Evolutionary conservation across 192 early-diverging fungal genomes (phyloP).

Genomic region (Entomortierella beljakovae): DNA sequence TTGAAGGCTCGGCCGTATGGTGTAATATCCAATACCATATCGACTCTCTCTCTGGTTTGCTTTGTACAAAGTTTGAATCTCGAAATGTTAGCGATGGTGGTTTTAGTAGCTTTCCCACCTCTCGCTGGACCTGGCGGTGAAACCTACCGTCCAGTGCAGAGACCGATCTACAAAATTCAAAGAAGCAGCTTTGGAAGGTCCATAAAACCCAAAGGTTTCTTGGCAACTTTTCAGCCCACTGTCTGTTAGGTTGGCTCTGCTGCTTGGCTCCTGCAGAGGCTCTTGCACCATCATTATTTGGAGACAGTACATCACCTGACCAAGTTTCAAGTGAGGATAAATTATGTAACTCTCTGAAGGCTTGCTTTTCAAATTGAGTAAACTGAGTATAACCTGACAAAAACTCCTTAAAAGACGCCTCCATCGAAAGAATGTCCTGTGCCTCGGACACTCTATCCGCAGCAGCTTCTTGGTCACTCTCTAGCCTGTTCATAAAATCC

Average conservation of each 20-base stretch:
- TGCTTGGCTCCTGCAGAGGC: neutral
- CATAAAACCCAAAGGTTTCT: conserved; percentile 13
- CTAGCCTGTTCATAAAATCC: neutral
- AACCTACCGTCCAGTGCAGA: conserved; percentile 16
- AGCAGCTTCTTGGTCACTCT: neutral
- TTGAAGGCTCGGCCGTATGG: neutral
- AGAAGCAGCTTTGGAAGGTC: conserved; percentile 20
- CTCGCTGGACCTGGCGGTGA: conserved; percentile 24
- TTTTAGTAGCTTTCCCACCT: neutral
- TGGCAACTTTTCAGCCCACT: neutral
- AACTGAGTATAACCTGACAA: conserved; percentile 16
- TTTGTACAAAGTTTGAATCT: neutral
- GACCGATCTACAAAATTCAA: conserved; percentile 12
- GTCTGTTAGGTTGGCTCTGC: neutral
- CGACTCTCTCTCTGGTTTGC: neutral
- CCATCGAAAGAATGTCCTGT: conserved; percentile 12
- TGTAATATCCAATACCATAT: conserved; percentile 25
- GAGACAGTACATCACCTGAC: conserved; percentile 11
- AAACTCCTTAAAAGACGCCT: conserved; percentile 18
- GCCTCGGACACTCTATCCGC: conserved; percentile 20
- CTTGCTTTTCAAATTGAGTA: conserved; percentile 1
- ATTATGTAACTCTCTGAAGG: conserved; percentile 5
- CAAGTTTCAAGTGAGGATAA: conserved; percentile 7
- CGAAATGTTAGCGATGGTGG: neutral
- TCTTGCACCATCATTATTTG: neutral